Base-by-base conservation (phyloP, 2,329 filamentous ascomycete genomes). In the Magnaporthales sp. region DNA sequence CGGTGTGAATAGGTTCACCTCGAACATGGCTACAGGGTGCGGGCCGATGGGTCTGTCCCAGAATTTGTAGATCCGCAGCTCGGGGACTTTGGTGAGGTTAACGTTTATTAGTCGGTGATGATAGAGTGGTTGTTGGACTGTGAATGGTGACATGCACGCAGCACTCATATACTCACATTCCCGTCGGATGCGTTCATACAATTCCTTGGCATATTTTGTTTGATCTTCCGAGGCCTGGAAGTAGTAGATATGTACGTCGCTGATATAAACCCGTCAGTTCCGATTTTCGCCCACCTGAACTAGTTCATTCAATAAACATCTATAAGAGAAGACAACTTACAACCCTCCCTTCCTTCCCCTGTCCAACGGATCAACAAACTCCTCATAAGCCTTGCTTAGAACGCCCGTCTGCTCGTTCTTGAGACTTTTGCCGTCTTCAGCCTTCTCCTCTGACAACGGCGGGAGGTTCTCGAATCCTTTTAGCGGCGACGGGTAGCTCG, bases 1-100 rank as follows among this genome's bases (percentile, higher is more conserved):
- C 0, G 93, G 93, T 0, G 89, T 92, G 75, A 94, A 92, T 24
- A 97, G 62, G 71, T 96, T 96, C 62, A 97, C 92, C 77, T 97
- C 93, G 72, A 97, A 97, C 92, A 96, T 97, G 65, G 88, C 90
- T 0, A 92, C 77, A 0, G 90, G 89, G 75, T 97, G 93, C 0
- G 93, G 93, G 0, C 93, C 93, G 30, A 97, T 77, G 0, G 93
- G 92, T 15, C 80, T 77, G 70, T 95, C 89, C 85, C 87, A 96
- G 70, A 96, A 80, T 15, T 77, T 81, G 75, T 97, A 96, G 71
- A 96, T 89, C 66, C 92, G 85, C 22, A 96, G 81, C 75, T 97
- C 93, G 9, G 93, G 92, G 73, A 96, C 91, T 93, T 61, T 67
- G 46, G 64, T 62, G 2, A 11, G 46, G 11, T 27, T 65, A 27